phyloP scores from a whole-genome alignment of 2,329 filamentous ascomycete species.

The Penicillium sp. region DNA sequence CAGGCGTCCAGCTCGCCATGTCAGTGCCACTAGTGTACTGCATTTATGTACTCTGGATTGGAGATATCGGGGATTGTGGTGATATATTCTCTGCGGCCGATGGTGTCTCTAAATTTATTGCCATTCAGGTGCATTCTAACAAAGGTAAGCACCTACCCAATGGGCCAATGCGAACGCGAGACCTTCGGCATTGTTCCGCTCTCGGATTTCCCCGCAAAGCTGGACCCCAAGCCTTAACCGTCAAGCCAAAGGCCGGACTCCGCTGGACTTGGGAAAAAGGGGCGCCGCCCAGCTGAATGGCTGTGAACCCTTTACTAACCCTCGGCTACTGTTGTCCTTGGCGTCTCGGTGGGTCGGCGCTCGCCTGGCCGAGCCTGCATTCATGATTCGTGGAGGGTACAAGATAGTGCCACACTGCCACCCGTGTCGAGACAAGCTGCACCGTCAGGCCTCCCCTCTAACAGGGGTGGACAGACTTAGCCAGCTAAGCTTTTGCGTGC shows the following conservation, averaged over 20 bases:
- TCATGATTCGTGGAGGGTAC: too few relatives aligned
- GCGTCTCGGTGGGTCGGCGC: too few relatives aligned
- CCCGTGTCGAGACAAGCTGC: background rate
- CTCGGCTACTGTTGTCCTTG: background rate
- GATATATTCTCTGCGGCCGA: background rate
- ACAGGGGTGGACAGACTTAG: background rate
- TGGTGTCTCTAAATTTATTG: background rate
- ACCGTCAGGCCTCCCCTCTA: background rate
- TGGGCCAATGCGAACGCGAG: background rate
- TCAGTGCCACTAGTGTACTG: background rate
- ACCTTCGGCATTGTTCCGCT: background rate
- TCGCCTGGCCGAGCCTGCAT: background rate
- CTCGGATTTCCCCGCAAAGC: conserved; percentile 1
- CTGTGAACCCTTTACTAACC: background rate
- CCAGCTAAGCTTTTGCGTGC: background rate
- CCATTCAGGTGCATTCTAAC: too few relatives aligned
- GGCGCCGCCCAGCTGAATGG: background rate
- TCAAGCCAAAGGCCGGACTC: background rate
- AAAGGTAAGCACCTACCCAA: background rate
- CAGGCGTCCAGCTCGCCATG: background rate
- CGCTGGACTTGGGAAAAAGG: background rate
- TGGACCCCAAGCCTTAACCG: too few relatives aligned
- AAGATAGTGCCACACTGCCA: too few relatives aligned
- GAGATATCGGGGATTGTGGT: background rate
- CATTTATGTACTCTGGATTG: background rate